Base-by-base conservation (phyloP, 176 grass and related monocot species). In the Paspalum vaginatum region DNA sequence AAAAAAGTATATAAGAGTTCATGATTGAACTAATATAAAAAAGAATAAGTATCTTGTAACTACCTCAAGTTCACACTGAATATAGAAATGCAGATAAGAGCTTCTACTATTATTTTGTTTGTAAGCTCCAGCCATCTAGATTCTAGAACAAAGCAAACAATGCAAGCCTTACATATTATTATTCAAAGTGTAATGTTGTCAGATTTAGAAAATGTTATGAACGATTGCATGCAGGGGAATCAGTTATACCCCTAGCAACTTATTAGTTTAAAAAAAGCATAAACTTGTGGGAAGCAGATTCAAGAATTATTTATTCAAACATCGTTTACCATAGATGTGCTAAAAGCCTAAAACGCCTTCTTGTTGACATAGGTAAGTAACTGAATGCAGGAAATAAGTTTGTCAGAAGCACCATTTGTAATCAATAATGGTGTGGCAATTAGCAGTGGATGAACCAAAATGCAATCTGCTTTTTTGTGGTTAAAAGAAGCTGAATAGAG, bases 1-100 rank as follows among this genome's bases (percentile, higher is more conserved):
- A 85, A 59, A 76, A 11, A 51, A 26, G 83, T 32, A 61, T 0
- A 26, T 2, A 61, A 21, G 13, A 77, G 62, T 78, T 58, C 49
- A 73, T 52, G 20, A n/a, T 56, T 58, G 14, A 60, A 21, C 10
- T 5, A n/a, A n/a, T n/a, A 89, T 26, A 72, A 5, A 72, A 42
- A 11, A 80, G 49, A 65, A 64, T 7, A 66, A 58, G 41, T 13
- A 48, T 45, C 12, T 63, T 11, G 17, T 27, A 79, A 48, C 17
- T 21, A 42, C 76, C 20, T 46, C 37, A 46, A 46, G 17, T 80
- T 70, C 39, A 73, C 53, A 47, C 16, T 11, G 38, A 76, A 22
- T 39, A 58, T 37, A n/a, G 12, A 53, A 70, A 46, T 15, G 27
- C 22, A 65, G 12, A 64, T 8, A 72, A 67, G 17, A 72, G 38